phyloP scores from a whole-genome alignment of 2,329 filamentous ascomycete species.

The Boeremia lycopersici region DNA sequence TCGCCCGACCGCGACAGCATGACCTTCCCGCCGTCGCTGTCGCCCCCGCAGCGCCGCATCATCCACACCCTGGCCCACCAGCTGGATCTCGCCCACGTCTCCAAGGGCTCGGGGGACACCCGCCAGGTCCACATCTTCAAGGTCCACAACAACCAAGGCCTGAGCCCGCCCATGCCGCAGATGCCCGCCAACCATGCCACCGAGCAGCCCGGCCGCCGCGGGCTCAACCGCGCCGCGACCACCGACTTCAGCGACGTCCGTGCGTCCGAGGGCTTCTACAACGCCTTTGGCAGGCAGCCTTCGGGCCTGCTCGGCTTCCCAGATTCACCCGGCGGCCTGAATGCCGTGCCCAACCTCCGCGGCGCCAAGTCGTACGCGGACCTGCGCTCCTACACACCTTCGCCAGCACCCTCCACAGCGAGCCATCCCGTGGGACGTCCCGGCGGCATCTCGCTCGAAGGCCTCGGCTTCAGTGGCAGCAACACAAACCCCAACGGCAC shows the following conservation, averaged over 20 bases:
- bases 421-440: conserved; percentile 77
- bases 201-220: conserved; percentile 76
- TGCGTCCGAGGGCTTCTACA: conserved; percentile 75
- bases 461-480: conserved; percentile 57
- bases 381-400: conserved; percentile 91
- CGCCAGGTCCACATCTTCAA: conserved; percentile 91
- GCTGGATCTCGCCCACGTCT: conserved; percentile 89
- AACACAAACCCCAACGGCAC: conserved; percentile 72
- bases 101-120: conserved; percentile 84
- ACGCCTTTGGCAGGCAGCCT: conserved; percentile 77
- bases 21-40: conserved; percentile 80
- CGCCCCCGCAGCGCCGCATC: conserved; percentile 82
- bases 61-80: conserved; percentile 95
- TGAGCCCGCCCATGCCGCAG: conserved; percentile 67
- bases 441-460: conserved; percentile 58
- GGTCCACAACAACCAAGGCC: conserved; percentile 61
- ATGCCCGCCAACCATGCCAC: conserved; percentile 66
- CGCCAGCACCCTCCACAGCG: conserved; percentile 85
- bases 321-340: conserved; percentile 72
- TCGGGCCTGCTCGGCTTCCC: conserved; percentile 79
- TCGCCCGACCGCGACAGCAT: conserved; percentile 77
- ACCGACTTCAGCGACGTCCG: conserved; percentile 91
- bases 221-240: conserved; percentile 91
- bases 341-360: conserved; percentile 78
- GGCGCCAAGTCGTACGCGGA: conserved; percentile 97